Evolutionary conservation across 768 basidiomycete genomes (phyloP).

Genomic region (Phallus indusiatus): DNA sequence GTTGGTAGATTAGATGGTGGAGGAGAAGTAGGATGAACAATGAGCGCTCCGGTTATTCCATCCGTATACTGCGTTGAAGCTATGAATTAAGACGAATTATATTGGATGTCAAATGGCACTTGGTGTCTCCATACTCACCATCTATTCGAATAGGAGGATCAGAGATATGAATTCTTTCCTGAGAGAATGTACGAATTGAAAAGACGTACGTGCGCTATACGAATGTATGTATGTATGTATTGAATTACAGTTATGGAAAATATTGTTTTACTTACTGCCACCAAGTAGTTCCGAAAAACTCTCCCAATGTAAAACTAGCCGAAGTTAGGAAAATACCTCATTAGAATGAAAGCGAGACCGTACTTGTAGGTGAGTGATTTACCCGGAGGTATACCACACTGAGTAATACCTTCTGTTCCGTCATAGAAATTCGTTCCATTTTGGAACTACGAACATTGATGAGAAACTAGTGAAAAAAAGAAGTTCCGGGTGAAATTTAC

Average conservation of each 20-base stretch:
- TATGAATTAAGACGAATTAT: constrained; percentile 1
- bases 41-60: constrained; percentile 38
- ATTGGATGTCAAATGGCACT: neutral
- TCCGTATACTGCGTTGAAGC: constrained; percentile 34
- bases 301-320: constrained; percentile 33
- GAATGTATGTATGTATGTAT: neutral
- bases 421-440: constrained; percentile 42
- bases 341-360: constrained; percentile 4
- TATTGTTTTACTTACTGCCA: constrained; percentile 30
- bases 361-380: constrained; percentile 31
- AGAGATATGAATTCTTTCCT: neutral
- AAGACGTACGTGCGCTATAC: constrained; percentile 19
- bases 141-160: constrained; percentile 7
- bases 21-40: constrained; percentile 33
- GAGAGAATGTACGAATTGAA: neutral
- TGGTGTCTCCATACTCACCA: constrained; percentile 11
- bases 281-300: constrained; percentile 39
- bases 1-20: constrained; percentile 22
- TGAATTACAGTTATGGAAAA: neutral
- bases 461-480: neutral
- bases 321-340: constrained; percentile 10
- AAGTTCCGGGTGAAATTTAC: constrained; percentile 13
- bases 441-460: constrained; percentile 23
- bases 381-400: constrained; percentile 47
- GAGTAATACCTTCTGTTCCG: constrained; percentile 36